Base-by-base conservation (phyloP, 108 stramenopile genomes). In the Cyclotella choctawhatcheeana region DNA sequence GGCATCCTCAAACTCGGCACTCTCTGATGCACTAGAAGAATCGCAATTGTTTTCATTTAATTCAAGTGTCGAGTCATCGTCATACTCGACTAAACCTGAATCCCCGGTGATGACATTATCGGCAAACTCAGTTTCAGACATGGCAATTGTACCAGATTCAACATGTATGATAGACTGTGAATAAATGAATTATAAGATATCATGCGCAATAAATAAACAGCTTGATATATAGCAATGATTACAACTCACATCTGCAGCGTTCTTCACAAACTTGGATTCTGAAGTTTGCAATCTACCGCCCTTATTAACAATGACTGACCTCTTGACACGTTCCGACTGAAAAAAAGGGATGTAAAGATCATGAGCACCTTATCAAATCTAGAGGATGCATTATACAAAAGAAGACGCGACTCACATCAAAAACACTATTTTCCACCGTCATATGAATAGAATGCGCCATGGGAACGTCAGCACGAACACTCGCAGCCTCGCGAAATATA, bases 281-380 rank as follows among this genome's bases (percentile, higher is more conserved):
- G 66, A 29, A 2, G 51, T 58, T n/a, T 71, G 71, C 6, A 79
- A 63, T 26, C 67, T 37, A 3, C 40, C 79, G 18, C 71, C 79
- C 22, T 72, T 58, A 48, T 67, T 79, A 0, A 62, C 52, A 37
- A 79, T 73, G 12, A 79, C 71, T 26, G 79, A 71, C n/a, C 37
- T 48, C 33, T 44, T 43, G 12, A 62, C 65, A 24, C 32, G 33
- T 27, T 79, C 66, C 0, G 43, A 31, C 44, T 67, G 21, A 10
- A n/a, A 27, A 0, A 24, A 16, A 26, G 2, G 22, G 13, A 43
- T 40, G 20, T 2, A 6, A 33, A 27, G 32, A 53, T 16, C 18
- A 5, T 34, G 37, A 21, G 50, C 5, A 17, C 21, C 12, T 51
- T 5, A 16, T 40, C 6, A 40, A 40, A 52, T 22, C 35, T 17